Conservation (phyloP, 495 filamentous ascomycete genomes). For the Penicillium steckii region DNA sequence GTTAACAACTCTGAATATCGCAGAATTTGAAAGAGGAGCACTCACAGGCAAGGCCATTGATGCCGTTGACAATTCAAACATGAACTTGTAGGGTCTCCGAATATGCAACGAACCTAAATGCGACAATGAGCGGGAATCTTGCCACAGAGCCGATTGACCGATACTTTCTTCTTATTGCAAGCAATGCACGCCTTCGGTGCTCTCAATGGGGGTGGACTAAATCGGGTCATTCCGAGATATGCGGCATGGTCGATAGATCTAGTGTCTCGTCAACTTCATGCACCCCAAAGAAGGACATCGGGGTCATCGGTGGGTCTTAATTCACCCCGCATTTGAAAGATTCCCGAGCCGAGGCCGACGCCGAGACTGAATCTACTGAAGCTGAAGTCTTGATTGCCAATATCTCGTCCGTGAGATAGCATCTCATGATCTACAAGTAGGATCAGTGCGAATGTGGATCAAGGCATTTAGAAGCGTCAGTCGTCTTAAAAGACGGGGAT, state of each 20-base stretch:
- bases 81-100: conserved; percentile 7
- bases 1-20: no score
- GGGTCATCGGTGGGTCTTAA: not conserved
- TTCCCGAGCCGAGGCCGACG: not conserved
- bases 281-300: not conserved
- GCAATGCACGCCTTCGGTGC: conserved; percentile 25
- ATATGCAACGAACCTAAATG: conserved; percentile 21
- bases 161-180: conserved; percentile 28
- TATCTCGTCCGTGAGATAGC: not conserved
- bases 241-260: not conserved
- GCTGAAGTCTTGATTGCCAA: no score
- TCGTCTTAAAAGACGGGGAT: no score
- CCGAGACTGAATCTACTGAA: no score
- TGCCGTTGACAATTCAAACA: conserved; percentile 24
- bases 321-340: not conserved
- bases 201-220: conserved; percentile 18
- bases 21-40: no score
- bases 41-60: conserved; percentile 26
- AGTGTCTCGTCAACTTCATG: not conserved
- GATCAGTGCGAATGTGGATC: not conserved
- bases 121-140: not conserved
- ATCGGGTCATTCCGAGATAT: conserved; percentile 8
- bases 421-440: no score
- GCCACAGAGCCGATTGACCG: not conserved
- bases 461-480: no score